Evolutionary conservation across 345 rosid species (phyloP).

Genomic region (Luvunga scandens): DNA sequence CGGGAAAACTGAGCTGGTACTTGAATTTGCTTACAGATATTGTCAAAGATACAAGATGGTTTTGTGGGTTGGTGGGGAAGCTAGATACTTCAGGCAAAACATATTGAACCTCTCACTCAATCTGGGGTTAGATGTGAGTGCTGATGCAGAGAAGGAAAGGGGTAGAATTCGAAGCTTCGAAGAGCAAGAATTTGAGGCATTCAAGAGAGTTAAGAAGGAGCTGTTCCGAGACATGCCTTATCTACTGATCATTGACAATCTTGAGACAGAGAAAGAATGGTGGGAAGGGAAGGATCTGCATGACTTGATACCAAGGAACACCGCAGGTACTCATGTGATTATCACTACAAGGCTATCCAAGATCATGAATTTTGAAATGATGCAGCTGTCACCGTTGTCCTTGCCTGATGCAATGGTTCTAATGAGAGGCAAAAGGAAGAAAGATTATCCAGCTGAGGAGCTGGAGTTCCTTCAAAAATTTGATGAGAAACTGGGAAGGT

Average conservation of each 20-base stretch:
- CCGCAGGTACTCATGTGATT: conserved; percentile 81
- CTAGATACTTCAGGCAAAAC: conserved; percentile 76
- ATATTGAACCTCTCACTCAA: conserved; percentile 71
- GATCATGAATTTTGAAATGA: conserved; percentile 68
- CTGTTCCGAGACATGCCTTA: conserved; percentile 85
- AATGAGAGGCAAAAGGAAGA: conserved; percentile 66
- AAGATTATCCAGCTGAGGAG: conserved; percentile 58
- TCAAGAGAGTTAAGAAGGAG: conserved; percentile 80
- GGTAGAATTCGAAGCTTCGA: conserved; percentile 76
- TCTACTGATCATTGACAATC: conserved; percentile 80
- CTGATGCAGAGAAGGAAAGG: conserved; percentile 84
- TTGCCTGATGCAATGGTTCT: conserved; percentile 68
- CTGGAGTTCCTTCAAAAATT: conserved; percentile 58
- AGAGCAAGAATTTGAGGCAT: conserved; percentile 85
- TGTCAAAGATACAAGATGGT: conserved; percentile 88
- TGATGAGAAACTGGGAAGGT: conserved; percentile 70
- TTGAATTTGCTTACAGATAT: conserved; percentile 76
- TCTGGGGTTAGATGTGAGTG: conserved; percentile 82
- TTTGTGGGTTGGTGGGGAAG: conserved; percentile 91
- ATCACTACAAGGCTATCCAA: conserved; percentile 77
- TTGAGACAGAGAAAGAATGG: conserved; percentile 89
- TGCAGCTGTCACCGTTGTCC: conserved; percentile 56
- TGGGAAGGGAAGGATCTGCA: conserved; percentile 94
- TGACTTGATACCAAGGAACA: conserved; percentile 82
- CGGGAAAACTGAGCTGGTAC: conserved; percentile 89